Conservation (phyloP, 345 rosid species). For the Gossypium turneri region DNA sequence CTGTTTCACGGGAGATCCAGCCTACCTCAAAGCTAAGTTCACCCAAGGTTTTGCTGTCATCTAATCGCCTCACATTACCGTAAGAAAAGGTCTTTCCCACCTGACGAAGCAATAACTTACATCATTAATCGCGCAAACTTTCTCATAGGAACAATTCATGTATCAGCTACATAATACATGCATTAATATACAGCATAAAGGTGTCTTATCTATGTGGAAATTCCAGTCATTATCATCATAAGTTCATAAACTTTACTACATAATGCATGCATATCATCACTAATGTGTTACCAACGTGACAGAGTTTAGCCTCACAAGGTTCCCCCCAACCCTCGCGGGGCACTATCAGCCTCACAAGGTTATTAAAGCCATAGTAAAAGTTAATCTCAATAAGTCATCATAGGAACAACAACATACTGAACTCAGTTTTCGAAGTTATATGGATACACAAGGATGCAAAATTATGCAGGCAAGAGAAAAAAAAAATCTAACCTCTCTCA, state of each 20-base stretch:
- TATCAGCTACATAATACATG: background rate
- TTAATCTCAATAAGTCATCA: background rate
- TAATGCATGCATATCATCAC: background rate
- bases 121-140: constrained; percentile 14
- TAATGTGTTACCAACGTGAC: background rate
- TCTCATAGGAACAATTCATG: background rate
- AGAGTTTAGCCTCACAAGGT: background rate
- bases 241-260: background rate
- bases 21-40: constrained; percentile 79
- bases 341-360: no score
- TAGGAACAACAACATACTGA: background rate
- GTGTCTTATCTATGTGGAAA: background rate
- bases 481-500: constrained; percentile 54
- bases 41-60: constrained; percentile 68
- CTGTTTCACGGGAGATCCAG: background rate
- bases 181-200: background rate
- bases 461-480: background rate
- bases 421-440: background rate
- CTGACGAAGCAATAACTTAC: constrained; percentile 31
- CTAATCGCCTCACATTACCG: constrained; percentile 62
- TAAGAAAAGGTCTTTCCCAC: constrained; percentile 77
- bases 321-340: no score
- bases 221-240: background rate
- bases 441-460: background rate
- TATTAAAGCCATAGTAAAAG: background rate